Evolutionary conservation across 352 stramenopile species (phyloP).

Genomic region (Globisporangium barbulae): DNA sequence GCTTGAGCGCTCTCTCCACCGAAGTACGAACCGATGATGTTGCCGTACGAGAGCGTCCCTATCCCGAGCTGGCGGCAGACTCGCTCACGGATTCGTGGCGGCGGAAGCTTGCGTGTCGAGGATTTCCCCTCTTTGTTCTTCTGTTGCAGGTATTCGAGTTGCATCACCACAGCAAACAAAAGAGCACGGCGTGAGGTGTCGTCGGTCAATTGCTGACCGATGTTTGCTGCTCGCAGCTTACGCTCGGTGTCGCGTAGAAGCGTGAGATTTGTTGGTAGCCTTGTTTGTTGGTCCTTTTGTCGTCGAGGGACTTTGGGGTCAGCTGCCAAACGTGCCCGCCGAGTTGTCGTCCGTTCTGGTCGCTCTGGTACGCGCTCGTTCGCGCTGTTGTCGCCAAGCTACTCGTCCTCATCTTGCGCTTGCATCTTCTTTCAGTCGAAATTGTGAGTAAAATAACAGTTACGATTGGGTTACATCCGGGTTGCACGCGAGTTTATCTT

Average conservation of each 20-base stretch:
- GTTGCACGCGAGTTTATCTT: slow-evolving; percentile 3
- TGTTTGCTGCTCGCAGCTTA: slow-evolving; percentile 5
- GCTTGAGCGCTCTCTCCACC: neutral
- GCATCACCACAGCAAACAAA: slow-evolving; percentile 5
- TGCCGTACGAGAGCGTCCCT: slow-evolving; percentile 3
- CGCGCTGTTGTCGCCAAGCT: slow-evolving; percentile 4
- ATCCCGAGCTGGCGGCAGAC: slow-evolving; percentile 4
- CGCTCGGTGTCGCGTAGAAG: slow-evolving; percentile 1
- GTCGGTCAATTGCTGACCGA: slow-evolving; percentile 1
- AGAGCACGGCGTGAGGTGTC: slow-evolving; percentile 2
- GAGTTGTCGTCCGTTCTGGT: slow-evolving; percentile 2
- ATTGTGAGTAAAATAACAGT: slow-evolving; percentile 5
- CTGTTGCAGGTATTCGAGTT: slow-evolving; percentile 1
- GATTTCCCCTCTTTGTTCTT: slow-evolving; percentile 6
- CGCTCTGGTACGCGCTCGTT: neutral
- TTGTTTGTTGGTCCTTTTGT: slow-evolving; percentile 4
- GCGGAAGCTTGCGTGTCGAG: slow-evolving; percentile 2
- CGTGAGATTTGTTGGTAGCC: slow-evolving; percentile 3
- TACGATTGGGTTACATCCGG: neutral
- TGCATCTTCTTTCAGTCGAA: slow-evolving; percentile 6
- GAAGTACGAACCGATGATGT: slow-evolving; percentile 2
- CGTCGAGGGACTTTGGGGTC: slow-evolving; percentile 1
- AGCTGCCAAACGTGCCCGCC: neutral
- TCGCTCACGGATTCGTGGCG: slow-evolving; percentile 1
- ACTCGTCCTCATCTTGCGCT: slow-evolving; percentile 1